Conservation (phyloP, 2,329 filamentous ascomycete species). For the Claviceps digitariae region DNA sequence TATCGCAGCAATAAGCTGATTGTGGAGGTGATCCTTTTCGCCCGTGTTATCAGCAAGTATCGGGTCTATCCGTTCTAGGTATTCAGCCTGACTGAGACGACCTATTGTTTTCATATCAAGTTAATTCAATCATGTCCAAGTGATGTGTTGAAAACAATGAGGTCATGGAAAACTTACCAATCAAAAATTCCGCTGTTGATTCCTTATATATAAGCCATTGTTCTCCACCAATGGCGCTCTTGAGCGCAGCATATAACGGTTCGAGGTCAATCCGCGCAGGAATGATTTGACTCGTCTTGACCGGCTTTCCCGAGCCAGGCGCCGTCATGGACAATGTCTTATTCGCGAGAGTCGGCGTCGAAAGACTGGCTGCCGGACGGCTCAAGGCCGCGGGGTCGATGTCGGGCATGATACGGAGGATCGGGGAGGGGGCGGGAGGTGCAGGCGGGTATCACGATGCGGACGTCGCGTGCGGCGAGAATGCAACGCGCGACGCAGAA, state of each 20-base stretch:
- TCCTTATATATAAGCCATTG: constrained; percentile 54
- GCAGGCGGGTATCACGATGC: constrained; percentile 2
- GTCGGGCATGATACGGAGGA: constrained; percentile 42
- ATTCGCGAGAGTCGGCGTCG: constrained; percentile 43
- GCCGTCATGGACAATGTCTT: constrained; percentile 44
- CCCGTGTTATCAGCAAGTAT: constrained; percentile 44
- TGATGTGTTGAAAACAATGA: too few relatives aligned
- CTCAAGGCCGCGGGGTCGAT: constrained; percentile 58
- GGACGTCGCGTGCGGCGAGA: constrained; percentile 32
- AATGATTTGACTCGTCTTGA: constrained; percentile 49
- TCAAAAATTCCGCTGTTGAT: constrained; percentile 46
- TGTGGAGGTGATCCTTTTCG: constrained; percentile 51
- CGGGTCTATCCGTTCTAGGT: constrained; percentile 43
- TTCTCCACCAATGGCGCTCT: constrained; percentile 43
- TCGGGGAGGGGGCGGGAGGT: constrained; percentile 10
- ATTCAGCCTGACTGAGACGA: constrained; percentile 49
- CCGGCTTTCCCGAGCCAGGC: constrained; percentile 33
- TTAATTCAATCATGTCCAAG: constrained; percentile 14
- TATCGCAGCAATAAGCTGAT: constrained; percentile 53
- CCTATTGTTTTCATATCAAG: constrained; percentile 26
- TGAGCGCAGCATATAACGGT: constrained; percentile 48
- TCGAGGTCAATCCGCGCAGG: constrained; percentile 55
- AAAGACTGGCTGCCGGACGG: constrained; percentile 43
- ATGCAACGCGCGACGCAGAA: constrained; percentile 31
- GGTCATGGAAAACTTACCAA: constrained; percentile 31